Evolutionary conservation across 108 stramenopile species (phyloP), one percentile per base, ranked within the genome.

Genomic region (Phaeodactylum tricornutum): DNA sequence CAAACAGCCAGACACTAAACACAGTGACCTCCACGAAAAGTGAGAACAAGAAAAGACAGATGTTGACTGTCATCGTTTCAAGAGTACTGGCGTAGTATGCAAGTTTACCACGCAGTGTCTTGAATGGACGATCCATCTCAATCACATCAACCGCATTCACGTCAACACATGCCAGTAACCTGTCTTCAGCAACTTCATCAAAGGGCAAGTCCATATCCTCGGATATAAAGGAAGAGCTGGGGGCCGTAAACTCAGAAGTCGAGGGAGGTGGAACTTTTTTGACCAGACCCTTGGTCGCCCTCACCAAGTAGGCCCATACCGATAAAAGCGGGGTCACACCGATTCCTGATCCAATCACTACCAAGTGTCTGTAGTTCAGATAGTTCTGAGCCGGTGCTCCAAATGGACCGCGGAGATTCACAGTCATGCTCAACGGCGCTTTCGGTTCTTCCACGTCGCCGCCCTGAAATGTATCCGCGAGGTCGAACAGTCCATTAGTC

Each of bases 331-430:
- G 62, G 14, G 55, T 57, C 11, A 57, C 55, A 8, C 62, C 62
- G 5, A 57, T 55, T 28, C 62, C 62, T 3, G 55, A 57, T 34
- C 62, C 62, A 32, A 63, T 49, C 2, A 57, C 62, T 3, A 63
- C 11, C 20, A 57, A 28, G 26, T 63, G 62, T n/a, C 31, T 21
- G 55, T 57, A 63, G 22, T 36, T 40, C 14, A 50, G 35, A 19
- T 63, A 63, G 49, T 57, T 57, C 22, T 59, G 50, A 9, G 62
- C 62, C 26, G 62, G 55, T 7, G 55, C 55, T 2, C 62, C 62
- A 21, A 41, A 43, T n/a, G 55, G 53, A 40, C 62, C 62, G 1
- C 62, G 38, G 9, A 63, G 6, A 23, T 19, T 8, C 9, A 57
- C 47, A 17, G 16, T 17, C 19, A 21, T 7, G 35, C 15, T 2